Evolutionary conservation across 2,329 filamentous ascomycete genomes (phyloP).

Genomic region (Venturia aucupariae): DNA sequence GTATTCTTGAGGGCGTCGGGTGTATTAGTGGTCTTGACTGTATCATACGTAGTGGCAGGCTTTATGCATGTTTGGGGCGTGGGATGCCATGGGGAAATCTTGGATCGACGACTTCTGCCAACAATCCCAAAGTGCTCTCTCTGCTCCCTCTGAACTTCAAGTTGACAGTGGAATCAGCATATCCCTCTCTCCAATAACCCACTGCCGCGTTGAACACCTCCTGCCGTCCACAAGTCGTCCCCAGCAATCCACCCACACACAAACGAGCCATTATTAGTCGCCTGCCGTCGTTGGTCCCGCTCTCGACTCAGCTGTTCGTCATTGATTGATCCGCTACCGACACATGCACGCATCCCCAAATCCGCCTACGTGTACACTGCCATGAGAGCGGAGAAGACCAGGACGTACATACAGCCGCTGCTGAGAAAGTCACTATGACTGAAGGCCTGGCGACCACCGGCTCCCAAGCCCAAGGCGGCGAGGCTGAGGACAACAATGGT

Average conservation of each 20-base stretch:
- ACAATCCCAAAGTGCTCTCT: neutral
- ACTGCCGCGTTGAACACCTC: slow-evolving; percentile 1
- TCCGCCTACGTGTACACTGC: slow-evolving; percentile 4
- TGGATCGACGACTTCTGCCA: neutral
- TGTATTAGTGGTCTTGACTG: neutral
- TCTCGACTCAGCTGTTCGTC: neutral
- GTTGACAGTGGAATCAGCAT: neutral
- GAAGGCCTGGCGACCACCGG: slow-evolving; percentile 1
- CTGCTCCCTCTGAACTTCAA: neutral
- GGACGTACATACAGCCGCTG: slow-evolving; percentile 2
- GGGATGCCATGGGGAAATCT: neutral
- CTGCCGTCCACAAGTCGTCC: neutral
- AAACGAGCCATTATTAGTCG: slow-evolving; percentile 3
- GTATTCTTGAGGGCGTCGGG: too few relatives aligned
- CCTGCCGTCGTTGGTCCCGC: neutral
- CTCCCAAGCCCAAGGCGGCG: neutral
- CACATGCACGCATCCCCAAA: neutral
- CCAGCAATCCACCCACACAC: neutral
- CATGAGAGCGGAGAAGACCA: neutral
- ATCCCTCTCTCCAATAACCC: slow-evolving; percentile 8
- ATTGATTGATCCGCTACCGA: slow-evolving; percentile 2
- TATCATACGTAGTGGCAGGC: neutral
- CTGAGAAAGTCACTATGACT: slow-evolving; percentile 1
- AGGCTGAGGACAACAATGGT: neutral
- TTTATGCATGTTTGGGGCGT: neutral